Percentiles rank a stretch among this genome's conserved stretches.
These are phyloP conservation scores for Laetiporus sulphureus DNA, from an alignment of 1,284 basidiomycete genomes.

Conservation along the genomic window DNA sequence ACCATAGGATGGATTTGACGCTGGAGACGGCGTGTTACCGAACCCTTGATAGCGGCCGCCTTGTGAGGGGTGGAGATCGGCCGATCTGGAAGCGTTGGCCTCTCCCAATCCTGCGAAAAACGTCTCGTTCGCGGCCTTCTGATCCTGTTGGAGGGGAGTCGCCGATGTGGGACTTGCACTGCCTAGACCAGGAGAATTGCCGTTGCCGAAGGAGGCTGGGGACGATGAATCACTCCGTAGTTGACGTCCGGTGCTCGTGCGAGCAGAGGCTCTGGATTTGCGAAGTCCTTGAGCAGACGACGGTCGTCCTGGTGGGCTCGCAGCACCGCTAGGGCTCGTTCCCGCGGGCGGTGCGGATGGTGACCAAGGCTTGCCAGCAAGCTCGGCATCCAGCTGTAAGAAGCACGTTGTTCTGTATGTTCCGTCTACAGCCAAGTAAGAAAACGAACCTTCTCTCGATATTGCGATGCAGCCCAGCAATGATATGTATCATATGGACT, in stretches of 20 bases:
- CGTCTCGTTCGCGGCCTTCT: conserved; percentile 69
- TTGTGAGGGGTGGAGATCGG: conserved; percentile 75
- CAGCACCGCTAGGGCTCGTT: conserved; percentile 25
- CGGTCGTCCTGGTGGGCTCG: conserved; percentile 44
- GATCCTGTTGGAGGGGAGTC: conserved; percentile 38
- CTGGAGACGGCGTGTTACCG: conserved; percentile 63
- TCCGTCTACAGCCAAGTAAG: conserved; percentile 2
- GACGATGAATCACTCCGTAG: conserved; percentile 43
- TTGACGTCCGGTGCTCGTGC: conserved; percentile 38
- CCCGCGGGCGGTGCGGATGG: conserved; percentile 56
- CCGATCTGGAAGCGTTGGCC: conserved; percentile 63
- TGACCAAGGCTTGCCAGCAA: conserved; percentile 68
- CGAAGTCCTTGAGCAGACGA: conserved; percentile 69
- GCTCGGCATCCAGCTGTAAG: conserved; percentile 57
- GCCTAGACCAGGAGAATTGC: conserved; percentile 31
- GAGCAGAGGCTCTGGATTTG: conserved; percentile 64
- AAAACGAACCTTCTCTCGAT: conserved; percentile 75
- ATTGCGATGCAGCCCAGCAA: conserved; percentile 88
- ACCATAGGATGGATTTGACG: conserved; percentile 52
- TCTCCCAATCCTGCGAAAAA: conserved; percentile 73
- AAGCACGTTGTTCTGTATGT: conserved; percentile 1
- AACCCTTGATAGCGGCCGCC: conserved; percentile 84
- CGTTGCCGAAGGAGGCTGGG: conserved; percentile 46
- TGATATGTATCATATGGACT: conserved; percentile 80
- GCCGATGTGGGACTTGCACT: conserved; percentile 29